A percentile compares a stretch with the other conserved stretches of the same genome.
Evolutionary conservation across 257 asterid species (phyloP).

Genomic region (Nicotiana noctiflora): DNA sequence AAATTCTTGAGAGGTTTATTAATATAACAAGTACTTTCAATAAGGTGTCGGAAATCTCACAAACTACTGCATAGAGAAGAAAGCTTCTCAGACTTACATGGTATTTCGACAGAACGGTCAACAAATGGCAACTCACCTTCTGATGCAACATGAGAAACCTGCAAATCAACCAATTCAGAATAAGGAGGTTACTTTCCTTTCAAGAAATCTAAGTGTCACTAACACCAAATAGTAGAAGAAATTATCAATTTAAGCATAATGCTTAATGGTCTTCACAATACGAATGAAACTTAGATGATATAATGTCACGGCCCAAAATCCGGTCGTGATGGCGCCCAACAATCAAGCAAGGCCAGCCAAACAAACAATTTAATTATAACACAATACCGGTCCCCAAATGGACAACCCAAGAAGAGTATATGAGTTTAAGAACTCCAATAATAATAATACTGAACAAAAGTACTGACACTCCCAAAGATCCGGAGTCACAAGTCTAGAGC

Average conservation of each 20-base stretch:
- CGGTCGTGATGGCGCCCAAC: too few relatives aligned
- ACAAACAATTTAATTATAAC: too few relatives aligned
- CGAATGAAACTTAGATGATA: not conserved
- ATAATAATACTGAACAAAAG: too few relatives aligned
- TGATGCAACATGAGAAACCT: slow-evolving; percentile 73
- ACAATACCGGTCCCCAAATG: too few relatives aligned
- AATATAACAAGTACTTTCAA: not conserved
- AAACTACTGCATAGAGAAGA: slow-evolving; percentile 9
- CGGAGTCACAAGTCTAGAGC: too few relatives aligned
- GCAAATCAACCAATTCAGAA: slow-evolving; percentile 19
- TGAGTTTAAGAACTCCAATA: too few relatives aligned
- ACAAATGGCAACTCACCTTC: slow-evolving; percentile 55
- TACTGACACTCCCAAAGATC: too few relatives aligned
- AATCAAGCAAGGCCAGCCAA: too few relatives aligned
- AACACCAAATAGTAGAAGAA: not conserved
- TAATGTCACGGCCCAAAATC: too few relatives aligned
- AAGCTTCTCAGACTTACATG: slow-evolving; percentile 42
- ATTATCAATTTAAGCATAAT: not conserved
- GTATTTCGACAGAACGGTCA: slow-evolving; percentile 51
- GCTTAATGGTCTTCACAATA: too few relatives aligned
- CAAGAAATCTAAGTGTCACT: not conserved
- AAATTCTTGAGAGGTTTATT: not conserved
- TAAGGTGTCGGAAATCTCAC: not conserved
- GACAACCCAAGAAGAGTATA: too few relatives aligned
- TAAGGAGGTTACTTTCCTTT: not conserved